Evolutionary conservation across 1,284 basidiomycete genomes (phyloP).

Genomic region (Ustilago tritici): DNA sequence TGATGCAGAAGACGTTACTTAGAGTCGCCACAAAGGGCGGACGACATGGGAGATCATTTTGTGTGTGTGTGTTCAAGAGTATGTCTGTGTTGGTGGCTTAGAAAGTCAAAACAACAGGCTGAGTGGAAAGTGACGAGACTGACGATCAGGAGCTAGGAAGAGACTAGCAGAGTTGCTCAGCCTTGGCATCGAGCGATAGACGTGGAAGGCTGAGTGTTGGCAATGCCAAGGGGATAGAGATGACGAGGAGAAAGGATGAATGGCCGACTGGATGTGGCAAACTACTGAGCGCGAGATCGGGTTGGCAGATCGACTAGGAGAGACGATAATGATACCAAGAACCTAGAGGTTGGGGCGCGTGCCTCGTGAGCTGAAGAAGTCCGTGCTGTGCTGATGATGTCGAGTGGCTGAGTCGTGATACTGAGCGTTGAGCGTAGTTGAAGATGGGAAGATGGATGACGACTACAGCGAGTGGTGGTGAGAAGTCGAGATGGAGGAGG

Average conservation of each 20-base stretch:
- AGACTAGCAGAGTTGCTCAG: constrained; percentile 22
- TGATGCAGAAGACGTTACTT: constrained; percentile 28
- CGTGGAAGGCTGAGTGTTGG: constrained; percentile 10
- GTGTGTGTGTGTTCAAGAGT: background rate
- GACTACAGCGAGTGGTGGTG: background rate
- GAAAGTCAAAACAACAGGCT: background rate
- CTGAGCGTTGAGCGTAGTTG: constrained; percentile 1
- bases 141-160: constrained; percentile 2
- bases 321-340: background rate
- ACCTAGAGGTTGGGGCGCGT: background rate
- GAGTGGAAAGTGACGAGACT: constrained; percentile 3
- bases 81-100: background rate
- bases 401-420: constrained; percentile 10
- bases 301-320: background rate
- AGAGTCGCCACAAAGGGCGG: constrained; percentile 46
- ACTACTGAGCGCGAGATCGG: constrained; percentile 12
- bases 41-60: constrained; percentile 32
- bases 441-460: constrained; percentile 3
- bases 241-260: background rate
- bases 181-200: background rate
- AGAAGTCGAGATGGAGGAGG: background rate
- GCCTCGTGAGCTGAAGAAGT: background rate
- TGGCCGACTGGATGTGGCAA: constrained; percentile 2
- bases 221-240: constrained; percentile 1
- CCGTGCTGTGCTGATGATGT: constrained; percentile 7